Evolutionary conservation across 2,329 filamentous ascomycete species (phyloP).

Genomic region (Botrytis medusae): DNA sequence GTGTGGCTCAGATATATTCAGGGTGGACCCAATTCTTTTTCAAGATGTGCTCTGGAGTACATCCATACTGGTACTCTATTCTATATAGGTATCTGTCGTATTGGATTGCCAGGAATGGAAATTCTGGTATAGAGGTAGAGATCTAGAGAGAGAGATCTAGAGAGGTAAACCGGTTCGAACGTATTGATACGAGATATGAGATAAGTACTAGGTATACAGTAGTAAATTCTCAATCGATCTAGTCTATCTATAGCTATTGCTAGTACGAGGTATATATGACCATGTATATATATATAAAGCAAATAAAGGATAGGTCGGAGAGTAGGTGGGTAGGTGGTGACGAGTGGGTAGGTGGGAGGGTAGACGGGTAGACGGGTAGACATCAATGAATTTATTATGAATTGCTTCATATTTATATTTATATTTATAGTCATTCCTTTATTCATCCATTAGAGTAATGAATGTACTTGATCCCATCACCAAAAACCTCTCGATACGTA

Average conservation of each 20-base stretch:
- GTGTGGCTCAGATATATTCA: constrained; percentile 8
- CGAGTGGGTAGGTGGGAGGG: too few relatives aligned
- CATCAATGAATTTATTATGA: background rate
- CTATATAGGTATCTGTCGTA: background rate
- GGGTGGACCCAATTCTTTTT: background rate
- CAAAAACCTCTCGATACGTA: background rate
- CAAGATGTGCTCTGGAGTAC: background rate
- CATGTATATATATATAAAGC: background rate
- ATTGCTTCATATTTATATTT: background rate
- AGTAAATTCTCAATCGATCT: background rate
- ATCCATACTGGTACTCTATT: too few relatives aligned
- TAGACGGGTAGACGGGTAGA: background rate
- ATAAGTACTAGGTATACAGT: background rate
- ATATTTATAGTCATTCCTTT: too few relatives aligned
- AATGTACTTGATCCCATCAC: background rate
- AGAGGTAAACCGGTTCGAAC: background rate
- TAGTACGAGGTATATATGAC: too few relatives aligned
- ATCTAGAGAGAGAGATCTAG: background rate
- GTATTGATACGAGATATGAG: background rate
- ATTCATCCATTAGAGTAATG: too few relatives aligned
- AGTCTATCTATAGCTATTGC: too few relatives aligned
- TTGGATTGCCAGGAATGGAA: background rate
- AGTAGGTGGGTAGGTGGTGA: background rate
- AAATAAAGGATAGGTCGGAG: too few relatives aligned
- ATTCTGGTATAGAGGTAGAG: background rate